A percentile compares a stretch with the other conserved stretches of the same genome.
Evolutionary conservation across 169 alveolate genomes (phyloP).

Genomic region (Plasmodium cynomolgi): DNA sequence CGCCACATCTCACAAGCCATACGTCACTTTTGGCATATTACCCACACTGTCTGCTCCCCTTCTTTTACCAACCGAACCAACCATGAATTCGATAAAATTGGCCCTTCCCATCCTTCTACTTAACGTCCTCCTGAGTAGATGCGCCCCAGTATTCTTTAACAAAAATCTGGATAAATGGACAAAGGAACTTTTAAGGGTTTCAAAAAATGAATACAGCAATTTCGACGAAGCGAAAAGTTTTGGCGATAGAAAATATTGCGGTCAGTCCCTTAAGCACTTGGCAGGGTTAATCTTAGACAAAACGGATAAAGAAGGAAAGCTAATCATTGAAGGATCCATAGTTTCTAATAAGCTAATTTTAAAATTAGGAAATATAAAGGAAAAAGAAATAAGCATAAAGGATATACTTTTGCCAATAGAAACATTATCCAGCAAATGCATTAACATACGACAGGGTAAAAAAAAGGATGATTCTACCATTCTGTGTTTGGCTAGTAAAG

Average conservation of each 20-base stretch:
- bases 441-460: constrained; percentile 77
- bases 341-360: constrained; percentile 39
- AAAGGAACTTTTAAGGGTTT: constrained; percentile 41
- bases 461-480: constrained; percentile 33
- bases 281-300: constrained; percentile 69
- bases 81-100: constrained; percentile 22
- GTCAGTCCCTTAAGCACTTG: constrained; percentile 56
- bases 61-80: background rate
- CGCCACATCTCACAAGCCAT: background rate
- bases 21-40: background rate
- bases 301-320: constrained; percentile 67
- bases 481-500: constrained; percentile 61
- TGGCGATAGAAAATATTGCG: constrained; percentile 54
- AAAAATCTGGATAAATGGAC: constrained; percentile 66
- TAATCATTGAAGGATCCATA: constrained; percentile 73
- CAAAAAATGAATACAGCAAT: constrained; percentile 49
- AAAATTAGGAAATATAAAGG: constrained; percentile 63
- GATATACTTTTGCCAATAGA: constrained; percentile 81
- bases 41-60: background rate
- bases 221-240: constrained; percentile 36
- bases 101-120: background rate
- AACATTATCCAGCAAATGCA: constrained; percentile 82
- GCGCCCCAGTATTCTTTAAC: constrained; percentile 36
- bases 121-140: background rate
- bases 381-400: constrained; percentile 78